A percentile compares a stretch with the other conserved stretches of the same genome.
These are phyloP conservation scores for Castanea crenata DNA, from an alignment of 306 rosid species.

Conservation along the genomic window DNA sequence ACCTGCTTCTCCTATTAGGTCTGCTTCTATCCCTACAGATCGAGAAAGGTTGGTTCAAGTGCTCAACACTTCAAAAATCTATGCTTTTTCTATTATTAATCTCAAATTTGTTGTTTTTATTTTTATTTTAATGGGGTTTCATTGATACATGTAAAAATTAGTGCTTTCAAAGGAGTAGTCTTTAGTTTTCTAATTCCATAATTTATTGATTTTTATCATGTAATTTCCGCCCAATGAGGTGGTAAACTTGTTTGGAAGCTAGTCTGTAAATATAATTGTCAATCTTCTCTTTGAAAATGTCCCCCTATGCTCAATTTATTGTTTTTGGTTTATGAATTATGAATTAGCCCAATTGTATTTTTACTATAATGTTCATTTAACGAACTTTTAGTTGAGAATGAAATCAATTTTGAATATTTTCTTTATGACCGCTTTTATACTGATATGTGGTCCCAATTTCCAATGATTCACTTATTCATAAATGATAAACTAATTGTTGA, in stretches of 20 bases:
- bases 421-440: too few species aligned
- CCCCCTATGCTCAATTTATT: background rate
- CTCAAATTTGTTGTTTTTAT: background rate
- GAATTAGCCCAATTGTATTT: background rate
- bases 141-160: background rate
- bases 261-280: background rate
- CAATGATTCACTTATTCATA: too few species aligned
- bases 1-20: conserved; percentile 74
- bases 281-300: background rate
- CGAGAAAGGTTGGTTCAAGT: conserved; percentile 62
- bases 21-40: conserved; percentile 59
- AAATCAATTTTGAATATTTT: too few species aligned
- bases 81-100: background rate
- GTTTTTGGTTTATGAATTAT: background rate
- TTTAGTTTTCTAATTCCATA: background rate
- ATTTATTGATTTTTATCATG: background rate
- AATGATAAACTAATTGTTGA: too few species aligned
- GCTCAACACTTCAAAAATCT: background rate
- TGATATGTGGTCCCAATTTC: too few species aligned
- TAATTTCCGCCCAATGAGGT: background rate
- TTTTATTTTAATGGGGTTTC: background rate
- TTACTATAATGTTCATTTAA: background rate
- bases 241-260: background rate
- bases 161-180: background rate
- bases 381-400: background rate